Evolutionary conservation across 2,329 filamentous ascomycete species (phyloP).

Genomic region (Ophiostoma ulmi): DNA sequence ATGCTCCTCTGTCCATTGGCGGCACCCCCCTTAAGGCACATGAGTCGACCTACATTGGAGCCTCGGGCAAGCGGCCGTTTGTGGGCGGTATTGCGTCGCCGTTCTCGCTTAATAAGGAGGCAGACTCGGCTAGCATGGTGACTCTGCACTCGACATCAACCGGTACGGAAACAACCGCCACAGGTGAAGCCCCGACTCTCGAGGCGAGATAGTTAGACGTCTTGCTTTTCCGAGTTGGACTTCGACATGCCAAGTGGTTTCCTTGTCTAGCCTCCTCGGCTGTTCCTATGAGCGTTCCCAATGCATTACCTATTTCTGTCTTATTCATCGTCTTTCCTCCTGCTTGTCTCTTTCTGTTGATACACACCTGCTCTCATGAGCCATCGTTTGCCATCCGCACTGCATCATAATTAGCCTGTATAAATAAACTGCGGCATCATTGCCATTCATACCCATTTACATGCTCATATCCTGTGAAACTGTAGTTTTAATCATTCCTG

Average conservation of each 20-base stretch:
- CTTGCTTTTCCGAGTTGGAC: background rate
- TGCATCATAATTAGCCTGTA: background rate
- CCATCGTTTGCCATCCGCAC: background rate
- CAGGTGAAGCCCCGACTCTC: background rate
- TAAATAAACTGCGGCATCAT: background rate
- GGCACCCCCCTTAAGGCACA: constrained; percentile 11
- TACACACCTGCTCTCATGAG: background rate
- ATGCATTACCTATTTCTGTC: too few relatives aligned
- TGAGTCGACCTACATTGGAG: constrained; percentile 37
- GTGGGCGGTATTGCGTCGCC: constrained; percentile 67
- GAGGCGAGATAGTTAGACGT: background rate
- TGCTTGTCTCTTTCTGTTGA: background rate
- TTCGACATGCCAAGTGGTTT: too few relatives aligned
- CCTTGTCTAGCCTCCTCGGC: too few relatives aligned
- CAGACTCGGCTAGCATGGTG: constrained; percentile 64
- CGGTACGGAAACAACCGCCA: background rate
- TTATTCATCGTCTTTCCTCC: background rate
- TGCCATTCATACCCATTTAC: background rate
- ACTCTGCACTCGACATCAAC: constrained; percentile 49
- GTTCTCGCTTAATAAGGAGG: constrained; percentile 61
- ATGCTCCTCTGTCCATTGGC: background rate
- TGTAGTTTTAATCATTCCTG: background rate
- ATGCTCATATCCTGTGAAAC: too few relatives aligned
- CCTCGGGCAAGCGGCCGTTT: constrained; percentile 58
- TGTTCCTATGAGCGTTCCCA: too few relatives aligned